Evolutionary conservation across 2,329 filamentous ascomycete genomes (phyloP).

Genomic region (Colletotrichum shisoi): DNA sequence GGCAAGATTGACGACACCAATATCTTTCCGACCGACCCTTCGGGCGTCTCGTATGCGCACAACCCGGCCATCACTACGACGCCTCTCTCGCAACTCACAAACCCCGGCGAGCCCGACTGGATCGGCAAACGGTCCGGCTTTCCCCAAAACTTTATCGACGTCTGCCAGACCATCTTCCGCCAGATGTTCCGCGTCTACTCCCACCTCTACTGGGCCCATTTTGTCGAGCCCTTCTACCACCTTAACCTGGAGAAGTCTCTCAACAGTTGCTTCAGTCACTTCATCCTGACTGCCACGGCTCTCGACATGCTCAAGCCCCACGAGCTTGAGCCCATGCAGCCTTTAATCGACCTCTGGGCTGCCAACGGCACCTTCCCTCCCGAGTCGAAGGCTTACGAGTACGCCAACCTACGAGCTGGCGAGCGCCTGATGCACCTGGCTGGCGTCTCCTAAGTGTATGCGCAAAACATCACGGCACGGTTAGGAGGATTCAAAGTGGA

Average conservation of each 20-base stretch:
- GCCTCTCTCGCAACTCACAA: conserved; percentile 69
- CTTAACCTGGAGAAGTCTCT: conserved; percentile 81
- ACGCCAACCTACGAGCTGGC: conserved; percentile 68
- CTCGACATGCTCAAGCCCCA: conserved; percentile 85
- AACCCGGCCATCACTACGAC: conserved; percentile 67
- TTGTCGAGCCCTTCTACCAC: conserved; percentile 82
- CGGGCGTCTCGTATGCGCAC: conserved; percentile 71
- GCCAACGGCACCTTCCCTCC: conserved; percentile 86
- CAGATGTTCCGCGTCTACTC: conserved; percentile 99
- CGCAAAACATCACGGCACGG: not conserved
- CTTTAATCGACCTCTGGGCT: conserved; percentile 89
- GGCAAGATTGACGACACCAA: conserved; percentile 90
- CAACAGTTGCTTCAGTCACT: conserved; percentile 89
- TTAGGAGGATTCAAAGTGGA: not conserved
- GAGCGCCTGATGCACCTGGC: conserved; percentile 65
- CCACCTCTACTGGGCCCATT: conserved; percentile 98
- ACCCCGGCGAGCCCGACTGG: conserved; percentile 73
- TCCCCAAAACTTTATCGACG: conserved; percentile 84
- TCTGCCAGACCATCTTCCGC: conserved; percentile 92
- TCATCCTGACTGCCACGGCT: conserved; percentile 79
- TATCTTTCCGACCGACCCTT: conserved; percentile 88
- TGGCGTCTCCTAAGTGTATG: conserved; percentile 42
- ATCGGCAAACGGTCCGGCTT: conserved; percentile 93
- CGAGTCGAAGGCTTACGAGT: conserved; percentile 73
- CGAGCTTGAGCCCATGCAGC: conserved; percentile 95